These are phyloP conservation scores for Morella rubra DNA, from an alignment of 306 rosid genomes.

Conservation along the genomic window DNA sequence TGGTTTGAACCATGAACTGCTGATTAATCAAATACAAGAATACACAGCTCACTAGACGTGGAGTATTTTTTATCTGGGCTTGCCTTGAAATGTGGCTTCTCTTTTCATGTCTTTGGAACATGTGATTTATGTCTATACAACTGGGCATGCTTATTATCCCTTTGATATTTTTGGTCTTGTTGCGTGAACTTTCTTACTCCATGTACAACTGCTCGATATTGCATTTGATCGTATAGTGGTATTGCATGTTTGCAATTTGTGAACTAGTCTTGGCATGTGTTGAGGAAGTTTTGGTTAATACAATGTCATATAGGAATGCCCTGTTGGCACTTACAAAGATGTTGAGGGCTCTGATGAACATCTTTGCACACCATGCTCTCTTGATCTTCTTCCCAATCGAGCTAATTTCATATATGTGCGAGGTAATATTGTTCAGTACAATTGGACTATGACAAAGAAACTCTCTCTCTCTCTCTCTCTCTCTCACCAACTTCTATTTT, in stretches of 20 bases:
- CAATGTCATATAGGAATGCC: constrained; percentile 78
- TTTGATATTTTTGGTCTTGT: not conserved
- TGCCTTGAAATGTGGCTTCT: not conserved
- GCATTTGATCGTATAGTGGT: constrained; percentile 9
- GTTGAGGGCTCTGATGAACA: constrained; percentile 71
- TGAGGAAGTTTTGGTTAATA: constrained; percentile 8
- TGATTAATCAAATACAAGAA: not conserved
- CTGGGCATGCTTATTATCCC: not conserved
- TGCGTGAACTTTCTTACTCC: not conserved
- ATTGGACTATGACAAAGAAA: constrained; percentile 23
- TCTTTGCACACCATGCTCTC: constrained; percentile 89
- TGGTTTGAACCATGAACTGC: not conserved
- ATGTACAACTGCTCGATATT: not conserved
- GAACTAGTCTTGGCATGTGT: not conserved
- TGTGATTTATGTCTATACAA: not conserved
- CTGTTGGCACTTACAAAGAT: constrained; percentile 85
- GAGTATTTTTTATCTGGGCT: not conserved
- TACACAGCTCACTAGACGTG: not conserved
- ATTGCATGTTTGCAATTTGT: not conserved
- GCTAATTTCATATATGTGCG: constrained; percentile 82
- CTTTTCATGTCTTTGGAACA: not conserved
- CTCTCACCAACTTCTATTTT: constrained; percentile 20
- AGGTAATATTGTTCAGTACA: constrained; percentile 52
- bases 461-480: constrained; percentile 21
- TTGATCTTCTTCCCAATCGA: constrained; percentile 90